Conservation (phyloP, 805 yeast genomes). For the Wickerhamomyces rabaulensis region DNA sequence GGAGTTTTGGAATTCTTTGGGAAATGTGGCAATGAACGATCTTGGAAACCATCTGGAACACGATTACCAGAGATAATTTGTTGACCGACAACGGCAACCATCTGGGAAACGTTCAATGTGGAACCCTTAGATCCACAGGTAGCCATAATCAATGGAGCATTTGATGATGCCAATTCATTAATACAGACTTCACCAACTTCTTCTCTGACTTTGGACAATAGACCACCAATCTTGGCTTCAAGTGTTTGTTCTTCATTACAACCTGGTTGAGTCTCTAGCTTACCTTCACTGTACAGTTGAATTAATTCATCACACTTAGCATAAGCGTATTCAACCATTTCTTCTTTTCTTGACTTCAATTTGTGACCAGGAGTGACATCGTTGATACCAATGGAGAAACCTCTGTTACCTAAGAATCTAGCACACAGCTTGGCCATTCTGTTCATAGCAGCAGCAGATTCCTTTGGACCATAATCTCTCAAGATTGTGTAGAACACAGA, state of each 20-base stretch:
- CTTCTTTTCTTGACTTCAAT: constrained; percentile 73
- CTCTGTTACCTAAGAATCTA: constrained; percentile 87
- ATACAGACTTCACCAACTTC: constrained; percentile 99
- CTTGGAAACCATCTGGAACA: constrained; percentile 99
- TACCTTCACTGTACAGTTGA: constrained; percentile 70
- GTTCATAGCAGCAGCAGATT: constrained; percentile 95
- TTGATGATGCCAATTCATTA: constrained; percentile 78
- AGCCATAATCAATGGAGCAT: constrained; percentile 98
- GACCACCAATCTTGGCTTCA: constrained; percentile 96
- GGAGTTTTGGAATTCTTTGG: constrained; percentile 95
- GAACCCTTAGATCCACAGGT: constrained; percentile 99
- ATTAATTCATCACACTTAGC: constrained; percentile 88
- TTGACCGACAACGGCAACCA: constrained; percentile 99
- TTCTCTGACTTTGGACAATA: constrained; percentile 94
- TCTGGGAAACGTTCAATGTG: constrained; percentile 94
- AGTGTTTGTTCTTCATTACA: constrained; percentile 97
- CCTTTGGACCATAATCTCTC: constrained; percentile 95
- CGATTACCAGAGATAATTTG: constrained; percentile 98
- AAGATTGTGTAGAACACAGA: constrained; percentile 93
- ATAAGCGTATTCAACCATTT: constrained; percentile 87
- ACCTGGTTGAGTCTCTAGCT: constrained; percentile 97
- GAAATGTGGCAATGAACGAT: constrained; percentile 95
- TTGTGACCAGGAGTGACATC: constrained; percentile 93
- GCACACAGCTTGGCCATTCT: constrained; percentile 99
- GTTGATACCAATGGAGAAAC: constrained; percentile 94